These are phyloP conservation scores for Phialemoniopsis sp. DNA, from an alignment of 2,329 filamentous ascomycete genomes.

Conservation along the genomic window DNA sequence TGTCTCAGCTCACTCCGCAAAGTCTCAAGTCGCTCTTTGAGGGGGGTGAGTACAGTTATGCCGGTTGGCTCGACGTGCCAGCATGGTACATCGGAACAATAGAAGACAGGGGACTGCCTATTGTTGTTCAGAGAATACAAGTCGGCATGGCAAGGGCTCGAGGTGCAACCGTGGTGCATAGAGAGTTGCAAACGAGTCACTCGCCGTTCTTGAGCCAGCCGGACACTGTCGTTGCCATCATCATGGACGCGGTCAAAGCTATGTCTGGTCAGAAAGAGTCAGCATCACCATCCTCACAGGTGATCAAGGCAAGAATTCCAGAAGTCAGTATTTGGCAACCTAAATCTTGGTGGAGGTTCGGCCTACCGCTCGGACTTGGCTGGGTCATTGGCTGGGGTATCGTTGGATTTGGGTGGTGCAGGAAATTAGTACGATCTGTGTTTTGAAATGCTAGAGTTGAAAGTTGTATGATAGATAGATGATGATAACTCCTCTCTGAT, in stretches of 20 bases:
- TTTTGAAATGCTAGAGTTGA: too few species aligned
- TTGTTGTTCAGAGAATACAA: slow-evolving; percentile 28
- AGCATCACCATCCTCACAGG: too few species aligned
- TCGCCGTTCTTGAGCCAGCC: slow-evolving; percentile 44
- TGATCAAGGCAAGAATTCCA: too few species aligned
- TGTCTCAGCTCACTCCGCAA: slow-evolving; percentile 31
- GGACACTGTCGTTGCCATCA: slow-evolving; percentile 27
- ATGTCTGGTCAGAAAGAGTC: too few species aligned
- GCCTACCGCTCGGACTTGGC: too few species aligned
- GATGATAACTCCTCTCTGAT: too few species aligned
- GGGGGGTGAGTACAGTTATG: slow-evolving; percentile 35
- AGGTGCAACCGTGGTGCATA: slow-evolving; percentile 26
- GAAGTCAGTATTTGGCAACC: too few species aligned
- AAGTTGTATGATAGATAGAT: too few species aligned
- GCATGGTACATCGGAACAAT: slow-evolving; percentile 38
- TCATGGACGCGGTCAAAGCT: slow-evolving; percentile 25
- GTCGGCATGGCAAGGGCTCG: slow-evolving; percentile 31
- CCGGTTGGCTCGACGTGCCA: slow-evolving; percentile 43
- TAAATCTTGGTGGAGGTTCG: too few species aligned
- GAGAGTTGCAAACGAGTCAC: slow-evolving; percentile 40
- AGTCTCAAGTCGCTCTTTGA: slow-evolving; percentile 38
- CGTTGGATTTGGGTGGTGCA: too few species aligned
- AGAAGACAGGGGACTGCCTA: slow-evolving; percentile 34
- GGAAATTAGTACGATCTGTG: too few species aligned
- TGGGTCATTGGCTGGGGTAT: too few species aligned